Evolutionary conservation across 805 yeast species (phyloP).

Genomic region (Saccharomycopsis sp.): DNA sequence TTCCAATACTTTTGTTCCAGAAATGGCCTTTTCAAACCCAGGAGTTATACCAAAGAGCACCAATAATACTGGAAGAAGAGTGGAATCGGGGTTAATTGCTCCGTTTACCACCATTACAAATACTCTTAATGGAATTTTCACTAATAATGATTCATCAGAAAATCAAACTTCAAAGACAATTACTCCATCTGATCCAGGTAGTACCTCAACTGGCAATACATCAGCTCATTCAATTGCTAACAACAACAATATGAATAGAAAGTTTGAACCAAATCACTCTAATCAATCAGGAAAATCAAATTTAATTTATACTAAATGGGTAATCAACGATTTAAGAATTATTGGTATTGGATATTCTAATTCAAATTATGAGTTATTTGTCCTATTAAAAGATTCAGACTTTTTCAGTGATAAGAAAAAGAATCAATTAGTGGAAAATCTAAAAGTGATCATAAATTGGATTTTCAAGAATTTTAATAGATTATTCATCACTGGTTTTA

Average conservation of each 20-base stretch:
- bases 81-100: background rate
- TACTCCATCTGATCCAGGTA: background rate
- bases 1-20: background rate
- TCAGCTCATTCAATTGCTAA: background rate
- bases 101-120: background rate
- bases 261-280: too few relatives aligned
- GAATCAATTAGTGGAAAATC: conserved; percentile 8
- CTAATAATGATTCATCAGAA: background rate
- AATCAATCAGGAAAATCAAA: conserved; percentile 31
- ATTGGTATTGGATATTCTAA: conserved; percentile 15
- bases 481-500: conserved; percentile 13
- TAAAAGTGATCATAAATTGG: conserved; percentile 18
- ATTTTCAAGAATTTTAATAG: conserved; percentile 18
- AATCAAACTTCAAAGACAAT: background rate
- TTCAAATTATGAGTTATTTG: conserved; percentile 13
- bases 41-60: too few relatives aligned
- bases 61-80: background rate
- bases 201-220: background rate
- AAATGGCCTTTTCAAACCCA: too few relatives aligned
- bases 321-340: conserved; percentile 17
- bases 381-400: conserved; percentile 7
- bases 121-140: background rate
- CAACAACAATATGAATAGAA: too few relatives aligned
- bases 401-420: background rate
- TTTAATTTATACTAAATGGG: conserved; percentile 38